phyloP scores from a whole-genome alignment of 2,329 filamentous ascomycete genomes.

The Botrytis aclada region DNA sequence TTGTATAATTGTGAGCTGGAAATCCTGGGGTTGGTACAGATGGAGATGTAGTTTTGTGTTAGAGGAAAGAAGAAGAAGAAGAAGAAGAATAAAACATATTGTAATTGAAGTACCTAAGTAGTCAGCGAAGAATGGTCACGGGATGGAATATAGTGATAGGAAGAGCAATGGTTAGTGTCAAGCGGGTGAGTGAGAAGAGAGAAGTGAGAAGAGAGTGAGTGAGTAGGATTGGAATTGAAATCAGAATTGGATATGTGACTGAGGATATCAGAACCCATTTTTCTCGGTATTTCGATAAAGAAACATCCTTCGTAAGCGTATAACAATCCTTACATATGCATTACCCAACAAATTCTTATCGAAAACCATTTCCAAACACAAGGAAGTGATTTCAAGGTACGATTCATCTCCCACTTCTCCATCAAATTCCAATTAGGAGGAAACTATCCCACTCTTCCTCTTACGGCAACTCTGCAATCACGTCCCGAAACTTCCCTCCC shows the following conservation, averaged over 20 bases:
- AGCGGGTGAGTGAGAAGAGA: too few relatives aligned
- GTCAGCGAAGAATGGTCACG: too few relatives aligned
- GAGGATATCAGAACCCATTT: neutral
- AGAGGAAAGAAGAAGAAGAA: neutral
- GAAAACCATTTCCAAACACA: neutral
- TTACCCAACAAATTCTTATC: neutral
- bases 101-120: too few relatives aligned
- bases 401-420: neutral
- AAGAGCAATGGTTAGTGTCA: too few relatives aligned
- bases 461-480: neutral
- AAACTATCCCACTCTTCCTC: neutral
- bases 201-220: too few relatives aligned
- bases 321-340: neutral
- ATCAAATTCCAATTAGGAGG: neutral
- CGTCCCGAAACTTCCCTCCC: neutral
- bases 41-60: neutral
- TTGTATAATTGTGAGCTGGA: neutral
- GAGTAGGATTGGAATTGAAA: too few relatives aligned
- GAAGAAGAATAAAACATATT: neutral
- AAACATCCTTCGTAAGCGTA: too few relatives aligned
- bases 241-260: too few relatives aligned
- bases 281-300: neutral
- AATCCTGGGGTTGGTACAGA: too few relatives aligned
- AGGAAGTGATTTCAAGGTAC: neutral
- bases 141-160: too few relatives aligned